These are phyloP conservation scores for Fusarium nodosum DNA, from an alignment of 2,329 filamentous ascomycete species.

Conservation along the genomic window DNA sequence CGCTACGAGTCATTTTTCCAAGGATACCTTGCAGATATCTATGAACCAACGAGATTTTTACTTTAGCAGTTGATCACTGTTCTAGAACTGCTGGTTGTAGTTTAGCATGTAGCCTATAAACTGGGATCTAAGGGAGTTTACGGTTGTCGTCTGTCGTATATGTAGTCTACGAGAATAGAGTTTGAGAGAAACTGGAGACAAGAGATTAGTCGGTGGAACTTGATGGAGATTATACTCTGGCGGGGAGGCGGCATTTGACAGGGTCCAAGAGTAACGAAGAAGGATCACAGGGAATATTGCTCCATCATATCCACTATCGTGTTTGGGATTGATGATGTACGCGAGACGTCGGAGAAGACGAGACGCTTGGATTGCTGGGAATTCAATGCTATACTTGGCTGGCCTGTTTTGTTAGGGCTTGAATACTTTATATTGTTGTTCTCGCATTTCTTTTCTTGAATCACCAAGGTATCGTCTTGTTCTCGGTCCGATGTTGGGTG, in stretches of 20 bases:
- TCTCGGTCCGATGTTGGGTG: neutral
- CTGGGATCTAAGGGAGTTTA: neutral
- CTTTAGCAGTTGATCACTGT: neutral
- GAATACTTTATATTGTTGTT: neutral
- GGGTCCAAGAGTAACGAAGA: neutral
- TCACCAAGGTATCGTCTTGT: neutral
- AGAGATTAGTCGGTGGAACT: conserved; percentile 4
- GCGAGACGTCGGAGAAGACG: conserved; percentile 3
- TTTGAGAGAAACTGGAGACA: neutral
- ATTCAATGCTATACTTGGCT: neutral
- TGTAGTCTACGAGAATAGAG: conserved; percentile 2
- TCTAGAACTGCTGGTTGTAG: neutral
- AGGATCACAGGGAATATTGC: neutral
- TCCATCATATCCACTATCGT: conserved; percentile 1
- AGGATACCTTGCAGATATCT: neutral
- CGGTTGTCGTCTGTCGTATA: neutral
- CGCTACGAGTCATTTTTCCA: conserved; percentile 6
- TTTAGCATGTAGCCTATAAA: neutral
- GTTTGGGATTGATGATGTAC: conserved; percentile 3
- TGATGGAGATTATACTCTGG: neutral
- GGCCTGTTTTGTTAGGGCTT: neutral
- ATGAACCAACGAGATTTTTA: neutral
- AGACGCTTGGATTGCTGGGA: neutral
- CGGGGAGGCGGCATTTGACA: conserved; percentile 7
- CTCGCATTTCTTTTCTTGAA: neutral